These are phyloP conservation scores for Prosopis cineraria DNA, from an alignment of 306 rosid genomes.

Conservation along the genomic window DNA sequence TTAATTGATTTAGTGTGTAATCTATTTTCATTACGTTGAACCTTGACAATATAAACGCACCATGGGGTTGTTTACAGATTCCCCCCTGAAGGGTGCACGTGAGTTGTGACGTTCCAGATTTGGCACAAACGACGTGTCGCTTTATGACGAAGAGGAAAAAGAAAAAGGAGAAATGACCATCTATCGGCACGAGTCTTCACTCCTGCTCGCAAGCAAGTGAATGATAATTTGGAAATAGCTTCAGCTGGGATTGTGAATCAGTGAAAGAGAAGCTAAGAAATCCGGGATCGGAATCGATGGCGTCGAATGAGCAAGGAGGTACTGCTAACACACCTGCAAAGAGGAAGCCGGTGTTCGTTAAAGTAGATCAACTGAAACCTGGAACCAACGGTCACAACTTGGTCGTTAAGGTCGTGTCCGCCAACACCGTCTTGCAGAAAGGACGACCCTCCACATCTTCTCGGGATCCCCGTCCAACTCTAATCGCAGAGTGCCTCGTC, in stretches of 20 bases:
- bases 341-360: slow-evolving; percentile 76
- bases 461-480: slow-evolving; percentile 68
- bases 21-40: too few relatives aligned
- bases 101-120: background rate
- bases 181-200: background rate
- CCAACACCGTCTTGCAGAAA: slow-evolving; percentile 70
- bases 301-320: slow-evolving; percentile 28
- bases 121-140: slow-evolving; percentile 26
- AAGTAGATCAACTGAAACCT: slow-evolving; percentile 77
- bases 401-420: slow-evolving; percentile 59
- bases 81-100: background rate
- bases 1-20: too few relatives aligned
- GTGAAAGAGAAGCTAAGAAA: background rate
- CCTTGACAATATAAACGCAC: too few relatives aligned
- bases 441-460: slow-evolving; percentile 65
- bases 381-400: slow-evolving; percentile 84
- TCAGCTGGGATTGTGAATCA: background rate
- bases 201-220: background rate
- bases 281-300: slow-evolving; percentile 41
- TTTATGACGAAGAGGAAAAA: background rate
- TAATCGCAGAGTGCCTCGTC: slow-evolving; percentile 84
- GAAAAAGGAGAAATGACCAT: background rate
- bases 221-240: background rate
- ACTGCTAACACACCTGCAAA: slow-evolving; percentile 43
- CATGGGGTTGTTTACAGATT: background rate